Conservation (phyloP, 1,284 basidiomycete species). For the Pseudozyma pruni region DNA sequence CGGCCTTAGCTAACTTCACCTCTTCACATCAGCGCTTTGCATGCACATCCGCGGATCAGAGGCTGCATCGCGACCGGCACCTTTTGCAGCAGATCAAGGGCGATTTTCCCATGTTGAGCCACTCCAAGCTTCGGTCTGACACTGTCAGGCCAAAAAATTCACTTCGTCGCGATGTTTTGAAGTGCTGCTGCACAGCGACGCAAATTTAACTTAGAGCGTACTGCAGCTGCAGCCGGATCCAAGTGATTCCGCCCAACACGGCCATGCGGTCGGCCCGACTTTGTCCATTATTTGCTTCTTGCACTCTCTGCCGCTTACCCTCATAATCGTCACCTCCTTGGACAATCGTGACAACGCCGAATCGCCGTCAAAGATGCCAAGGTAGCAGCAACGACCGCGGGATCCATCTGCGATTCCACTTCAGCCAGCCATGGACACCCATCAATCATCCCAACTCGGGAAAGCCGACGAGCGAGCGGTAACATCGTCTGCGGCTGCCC, state of each 20-base stretch:
- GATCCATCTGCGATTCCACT: background rate
- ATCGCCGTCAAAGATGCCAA: conserved; percentile 4
- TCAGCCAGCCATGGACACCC: conserved; percentile 5
- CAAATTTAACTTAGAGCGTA: background rate
- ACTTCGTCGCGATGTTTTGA: too few species aligned
- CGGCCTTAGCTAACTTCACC: conserved; percentile 22
- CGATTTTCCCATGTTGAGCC: too few species aligned
- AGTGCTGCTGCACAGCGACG: background rate
- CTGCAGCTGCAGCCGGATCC: background rate
- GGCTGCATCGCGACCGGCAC: conserved; percentile 22
- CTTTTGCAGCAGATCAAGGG: conserved; percentile 14
- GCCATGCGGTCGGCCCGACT: conserved; percentile 10
- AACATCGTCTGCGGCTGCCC: background rate
- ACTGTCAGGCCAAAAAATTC: background rate
- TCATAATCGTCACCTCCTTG: background rate
- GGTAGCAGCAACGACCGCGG: conserved; percentile 1
- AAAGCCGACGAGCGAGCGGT: background rate
- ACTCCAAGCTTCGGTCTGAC: background rate
- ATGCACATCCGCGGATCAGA: conserved; percentile 32
- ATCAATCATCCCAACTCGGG: conserved; percentile 3
- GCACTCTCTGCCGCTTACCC: background rate
- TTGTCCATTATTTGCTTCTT: background rate
- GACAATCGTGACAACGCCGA: background rate
- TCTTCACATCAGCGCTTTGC: conserved; percentile 3
- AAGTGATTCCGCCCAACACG: background rate